These are phyloP conservation scores for Ascochyta clinopodiicola DNA, from an alignment of 2,329 filamentous ascomycete species.

Conservation along the genomic window DNA sequence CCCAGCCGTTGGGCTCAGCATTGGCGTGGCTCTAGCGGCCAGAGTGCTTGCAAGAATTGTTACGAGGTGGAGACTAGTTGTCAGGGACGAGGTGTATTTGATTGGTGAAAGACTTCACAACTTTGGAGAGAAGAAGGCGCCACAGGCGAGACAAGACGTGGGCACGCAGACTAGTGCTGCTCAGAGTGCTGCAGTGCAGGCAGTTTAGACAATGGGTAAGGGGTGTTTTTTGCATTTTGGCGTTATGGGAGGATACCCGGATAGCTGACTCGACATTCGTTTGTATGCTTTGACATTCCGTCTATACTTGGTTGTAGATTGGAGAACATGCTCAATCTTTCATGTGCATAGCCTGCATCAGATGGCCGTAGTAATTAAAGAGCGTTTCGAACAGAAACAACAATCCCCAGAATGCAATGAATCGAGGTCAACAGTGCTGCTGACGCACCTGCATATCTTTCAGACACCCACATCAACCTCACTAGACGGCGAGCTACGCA, in stretches of 20 bases:
- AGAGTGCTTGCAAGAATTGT: slow-evolving; percentile 63
- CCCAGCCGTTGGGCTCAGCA: slow-evolving; percentile 63
- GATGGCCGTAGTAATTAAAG: background rate
- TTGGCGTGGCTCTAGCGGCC: slow-evolving; percentile 60
- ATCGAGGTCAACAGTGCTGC: background rate
- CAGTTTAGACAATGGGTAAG: background rate
- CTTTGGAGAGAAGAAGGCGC: slow-evolving; percentile 68
- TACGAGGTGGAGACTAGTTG: slow-evolving; percentile 76
- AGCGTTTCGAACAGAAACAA: background rate
- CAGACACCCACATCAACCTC: background rate
- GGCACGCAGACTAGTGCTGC: background rate
- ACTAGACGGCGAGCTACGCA: background rate
- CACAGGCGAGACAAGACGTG: slow-evolving; percentile 7
- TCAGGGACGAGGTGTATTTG: slow-evolving; percentile 93
- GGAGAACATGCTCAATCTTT: background rate
- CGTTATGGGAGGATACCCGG: slow-evolving; percentile 15
- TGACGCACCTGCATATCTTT: background rate
- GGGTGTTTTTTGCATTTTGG: background rate
- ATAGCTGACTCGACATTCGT: slow-evolving; percentile 5
- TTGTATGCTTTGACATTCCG: background rate
- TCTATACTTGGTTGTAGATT: background rate
- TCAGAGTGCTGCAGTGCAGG: background rate
- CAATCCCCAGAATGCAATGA: too few species aligned
- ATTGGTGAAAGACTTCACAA: slow-evolving; percentile 96
- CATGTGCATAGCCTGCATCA: background rate